A percentile compares a stretch with the other conserved stretches of the same genome.
These are phyloP conservation scores for Stylosanthes scabra DNA, from an alignment of 331 rosid genomes.

Conservation along the genomic window DNA sequence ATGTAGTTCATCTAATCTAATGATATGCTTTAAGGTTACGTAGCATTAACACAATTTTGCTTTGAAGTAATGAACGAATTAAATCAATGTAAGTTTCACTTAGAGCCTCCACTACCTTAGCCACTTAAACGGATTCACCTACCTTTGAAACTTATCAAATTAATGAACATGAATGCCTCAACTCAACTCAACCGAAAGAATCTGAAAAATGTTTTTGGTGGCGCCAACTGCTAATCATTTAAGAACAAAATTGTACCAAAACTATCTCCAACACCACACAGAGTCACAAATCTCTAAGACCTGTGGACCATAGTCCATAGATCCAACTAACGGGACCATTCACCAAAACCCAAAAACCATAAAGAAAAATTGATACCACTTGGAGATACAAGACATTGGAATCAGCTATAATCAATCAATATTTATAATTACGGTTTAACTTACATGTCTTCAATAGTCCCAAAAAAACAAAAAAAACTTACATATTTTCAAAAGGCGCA, in stretches of 20 bases:
- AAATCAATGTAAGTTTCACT: neutral
- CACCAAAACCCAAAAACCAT: neutral
- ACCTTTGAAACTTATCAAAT: constrained; percentile 4
- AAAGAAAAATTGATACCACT: neutral
- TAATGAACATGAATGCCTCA: neutral
- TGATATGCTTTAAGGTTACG: neutral
- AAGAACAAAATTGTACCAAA: neutral
- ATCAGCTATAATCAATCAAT: neutral
- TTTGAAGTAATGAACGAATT: neutral
- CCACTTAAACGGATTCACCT: neutral
- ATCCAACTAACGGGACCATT: neutral
- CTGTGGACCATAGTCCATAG: constrained; percentile 12
- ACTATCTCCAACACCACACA: neutral
- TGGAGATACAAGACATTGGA: neutral
- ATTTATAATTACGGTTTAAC: no score
- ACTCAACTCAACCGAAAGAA: neutral
- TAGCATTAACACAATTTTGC: neutral
- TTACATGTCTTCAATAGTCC: no score
- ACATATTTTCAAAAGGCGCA: no score
- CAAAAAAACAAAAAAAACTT: no score
- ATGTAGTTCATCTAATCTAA: neutral
- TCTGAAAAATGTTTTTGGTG: neutral
- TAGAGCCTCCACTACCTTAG: neutral
- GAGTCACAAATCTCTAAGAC: neutral
- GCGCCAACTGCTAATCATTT: neutral